phyloP scores from a whole-genome alignment of 352 stramenopile species.

The Phytopythium helicoides region DNA sequence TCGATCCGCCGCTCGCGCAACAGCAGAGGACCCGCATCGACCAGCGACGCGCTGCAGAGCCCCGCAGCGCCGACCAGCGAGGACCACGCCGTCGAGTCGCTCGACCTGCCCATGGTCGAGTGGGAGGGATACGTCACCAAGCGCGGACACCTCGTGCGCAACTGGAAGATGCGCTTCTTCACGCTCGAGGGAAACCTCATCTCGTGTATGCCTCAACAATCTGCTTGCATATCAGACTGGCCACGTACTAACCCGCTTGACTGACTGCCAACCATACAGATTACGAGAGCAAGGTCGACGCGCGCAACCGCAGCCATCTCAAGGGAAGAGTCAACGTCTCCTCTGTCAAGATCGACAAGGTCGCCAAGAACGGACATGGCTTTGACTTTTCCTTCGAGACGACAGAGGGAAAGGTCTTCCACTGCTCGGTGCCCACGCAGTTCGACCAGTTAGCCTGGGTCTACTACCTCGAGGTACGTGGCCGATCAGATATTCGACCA shows the following conservation, averaged over 20 bases:
- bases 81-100: constrained; percentile 67
- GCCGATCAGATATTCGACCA: too few relatives aligned
- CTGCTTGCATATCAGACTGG: constrained; percentile 1
- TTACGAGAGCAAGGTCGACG: constrained; percentile 89
- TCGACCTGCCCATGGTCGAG: constrained; percentile 85
- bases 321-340: constrained; percentile 83
- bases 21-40: constrained; percentile 26
- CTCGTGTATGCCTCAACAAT: constrained; percentile 74
- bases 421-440: constrained; percentile 77
- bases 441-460: constrained; percentile 83
- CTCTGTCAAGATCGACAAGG: constrained; percentile 73
- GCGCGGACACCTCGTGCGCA: constrained; percentile 80
- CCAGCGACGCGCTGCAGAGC: constrained; percentile 9
- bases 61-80: constrained; percentile 19
- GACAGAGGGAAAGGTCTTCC: constrained; percentile 79
- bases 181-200: constrained; percentile 84
- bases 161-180: constrained; percentile 89
- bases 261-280: constrained; percentile 26
- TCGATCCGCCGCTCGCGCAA: constrained; percentile 48
- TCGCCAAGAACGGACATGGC: constrained; percentile 73
- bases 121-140: constrained; percentile 92
- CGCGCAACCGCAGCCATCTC: constrained; percentile 80
- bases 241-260: neutral
- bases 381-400: constrained; percentile 88
- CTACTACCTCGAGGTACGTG: constrained; percentile 73